These are phyloP conservation scores for Auricularia sp. DNA, from an alignment of 768 basidiomycete genomes.

Conservation along the genomic window DNA sequence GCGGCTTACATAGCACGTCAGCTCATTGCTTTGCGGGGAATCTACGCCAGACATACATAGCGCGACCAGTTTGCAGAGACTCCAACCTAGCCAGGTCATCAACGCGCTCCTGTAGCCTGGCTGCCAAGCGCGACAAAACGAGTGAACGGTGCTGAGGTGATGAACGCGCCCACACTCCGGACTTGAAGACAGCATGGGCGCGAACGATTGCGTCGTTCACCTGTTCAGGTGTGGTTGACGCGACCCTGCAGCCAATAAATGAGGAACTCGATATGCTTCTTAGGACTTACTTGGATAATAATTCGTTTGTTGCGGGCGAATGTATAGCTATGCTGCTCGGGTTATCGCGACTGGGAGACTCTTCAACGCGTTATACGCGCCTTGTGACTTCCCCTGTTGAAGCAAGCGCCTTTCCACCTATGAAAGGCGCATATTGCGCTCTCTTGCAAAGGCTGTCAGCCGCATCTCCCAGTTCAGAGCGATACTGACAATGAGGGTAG, in stretches of 20 bases:
- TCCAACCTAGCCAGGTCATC: slow-evolving; percentile 56
- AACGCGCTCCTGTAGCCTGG: slow-evolving; percentile 46
- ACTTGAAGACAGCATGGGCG: slow-evolving; percentile 51
- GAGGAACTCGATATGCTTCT: too few relatives aligned
- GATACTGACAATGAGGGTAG: neutral
- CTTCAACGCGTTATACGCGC: neutral
- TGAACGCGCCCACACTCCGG: slow-evolving; percentile 64
- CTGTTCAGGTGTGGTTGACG: slow-evolving; percentile 40
- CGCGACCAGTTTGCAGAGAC: slow-evolving; percentile 60
- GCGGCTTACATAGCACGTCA: slow-evolving; percentile 30
- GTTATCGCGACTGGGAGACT: too few relatives aligned
- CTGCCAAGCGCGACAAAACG: slow-evolving; percentile 55
- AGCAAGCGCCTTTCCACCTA: neutral
- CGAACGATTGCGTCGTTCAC: slow-evolving; percentile 41
- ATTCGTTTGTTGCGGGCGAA: neutral
- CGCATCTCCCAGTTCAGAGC: neutral
- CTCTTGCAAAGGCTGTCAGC: neutral
- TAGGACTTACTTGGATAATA: neutral
- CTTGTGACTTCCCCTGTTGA: neutral
- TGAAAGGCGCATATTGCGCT: neutral
- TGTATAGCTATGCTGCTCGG: neutral
- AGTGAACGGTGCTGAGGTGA: slow-evolving; percentile 50
- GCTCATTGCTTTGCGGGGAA: too few relatives aligned
- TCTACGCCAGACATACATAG: neutral
- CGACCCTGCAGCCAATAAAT: slow-evolving; percentile 31